Evolutionary conservation across 2,329 filamentous ascomycete genomes (phyloP).

Genomic region (Onygenales sp.): DNA sequence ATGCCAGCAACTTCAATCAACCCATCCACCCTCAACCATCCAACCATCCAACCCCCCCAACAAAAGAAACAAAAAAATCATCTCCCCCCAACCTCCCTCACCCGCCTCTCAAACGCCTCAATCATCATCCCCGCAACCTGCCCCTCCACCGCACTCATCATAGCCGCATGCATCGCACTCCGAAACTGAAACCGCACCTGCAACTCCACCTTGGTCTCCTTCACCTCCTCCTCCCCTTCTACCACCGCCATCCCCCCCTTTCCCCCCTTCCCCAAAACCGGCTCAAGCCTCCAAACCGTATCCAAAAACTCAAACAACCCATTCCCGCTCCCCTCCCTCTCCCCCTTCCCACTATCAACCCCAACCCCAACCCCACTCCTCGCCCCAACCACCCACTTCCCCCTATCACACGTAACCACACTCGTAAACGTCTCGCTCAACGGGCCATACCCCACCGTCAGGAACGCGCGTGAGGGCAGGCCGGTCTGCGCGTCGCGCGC

Average conservation of each 20-base stretch:
- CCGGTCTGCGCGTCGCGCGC: constrained; percentile 49
- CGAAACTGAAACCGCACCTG: constrained; percentile 73
- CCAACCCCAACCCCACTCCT: constrained; percentile 32
- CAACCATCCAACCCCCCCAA: background rate
- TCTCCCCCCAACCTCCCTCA: constrained; percentile 46
- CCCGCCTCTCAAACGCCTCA: constrained; percentile 79
- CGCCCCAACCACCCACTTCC: constrained; percentile 61
- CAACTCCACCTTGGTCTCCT: constrained; percentile 63
- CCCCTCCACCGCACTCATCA: constrained; percentile 72
- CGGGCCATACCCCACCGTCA: constrained; percentile 77
- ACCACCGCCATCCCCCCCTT: constrained; percentile 10
- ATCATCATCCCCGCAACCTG: constrained; percentile 85
- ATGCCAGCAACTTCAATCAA: background rate
- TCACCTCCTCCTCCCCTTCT: constrained; percentile 5
- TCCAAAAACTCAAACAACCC: constrained; percentile 45
- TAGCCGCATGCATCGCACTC: constrained; percentile 76
- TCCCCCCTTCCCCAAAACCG: constrained; percentile 19
- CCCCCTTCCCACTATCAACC: constrained; percentile 32
- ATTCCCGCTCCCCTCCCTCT: constrained; percentile 61
- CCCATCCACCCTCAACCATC: background rate
- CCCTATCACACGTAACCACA: constrained; percentile 66
- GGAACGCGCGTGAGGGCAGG: constrained; percentile 61
- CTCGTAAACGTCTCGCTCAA: constrained; percentile 78
- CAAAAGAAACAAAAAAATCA: no score
- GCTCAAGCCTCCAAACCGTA: constrained; percentile 34